A percentile compares a stretch with the other conserved stretches of the same genome.
These are phyloP conservation scores for Eutrema salsugineum DNA, from an alignment of 441 rosid species.

Conservation along the genomic window DNA sequence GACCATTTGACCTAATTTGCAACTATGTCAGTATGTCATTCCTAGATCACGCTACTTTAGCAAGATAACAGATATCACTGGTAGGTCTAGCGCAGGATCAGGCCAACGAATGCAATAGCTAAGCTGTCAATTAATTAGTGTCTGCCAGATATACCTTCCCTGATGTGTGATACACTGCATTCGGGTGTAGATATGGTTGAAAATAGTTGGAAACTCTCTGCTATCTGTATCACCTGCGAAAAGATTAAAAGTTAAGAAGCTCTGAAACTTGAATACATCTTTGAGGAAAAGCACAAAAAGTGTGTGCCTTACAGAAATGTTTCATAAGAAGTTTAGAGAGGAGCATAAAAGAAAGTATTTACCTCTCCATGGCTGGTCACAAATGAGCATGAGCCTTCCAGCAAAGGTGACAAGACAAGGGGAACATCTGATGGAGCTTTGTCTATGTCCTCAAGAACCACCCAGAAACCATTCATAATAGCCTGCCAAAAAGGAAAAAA, in stretches of 20 bases:
- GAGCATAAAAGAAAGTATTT: constrained; percentile 5
- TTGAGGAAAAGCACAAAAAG: background rate
- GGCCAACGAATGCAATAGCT: constrained; percentile 2
- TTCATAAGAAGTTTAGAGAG: background rate
- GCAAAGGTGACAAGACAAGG: constrained; percentile 76
- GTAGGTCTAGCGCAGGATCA: background rate
- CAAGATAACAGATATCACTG: background rate
- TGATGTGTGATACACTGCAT: constrained; percentile 39
- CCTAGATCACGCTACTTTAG: background rate
- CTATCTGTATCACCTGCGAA: constrained; percentile 77
- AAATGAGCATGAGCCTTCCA: constrained; percentile 76
- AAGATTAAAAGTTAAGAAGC: constrained; percentile 14
- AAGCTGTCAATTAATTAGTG: constrained; percentile 3
- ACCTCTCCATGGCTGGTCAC: constrained; percentile 88
- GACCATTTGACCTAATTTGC: background rate
- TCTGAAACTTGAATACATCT: background rate
- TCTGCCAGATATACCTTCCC: constrained; percentile 51
- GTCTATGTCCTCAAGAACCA: constrained; percentile 96
- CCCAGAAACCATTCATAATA: constrained; percentile 79
- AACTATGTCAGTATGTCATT: constrained; percentile 10
- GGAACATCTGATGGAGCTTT: constrained; percentile 93
- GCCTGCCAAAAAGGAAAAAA: constrained; percentile 51
- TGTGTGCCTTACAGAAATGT: background rate
- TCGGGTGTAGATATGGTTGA: constrained; percentile 81
- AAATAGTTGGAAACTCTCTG: constrained; percentile 84